Evolutionary conservation across 176 grass and related monocot species (phyloP), one percentile per base, ranked within the genome.

Genomic region (Raddia guianensis): DNA sequence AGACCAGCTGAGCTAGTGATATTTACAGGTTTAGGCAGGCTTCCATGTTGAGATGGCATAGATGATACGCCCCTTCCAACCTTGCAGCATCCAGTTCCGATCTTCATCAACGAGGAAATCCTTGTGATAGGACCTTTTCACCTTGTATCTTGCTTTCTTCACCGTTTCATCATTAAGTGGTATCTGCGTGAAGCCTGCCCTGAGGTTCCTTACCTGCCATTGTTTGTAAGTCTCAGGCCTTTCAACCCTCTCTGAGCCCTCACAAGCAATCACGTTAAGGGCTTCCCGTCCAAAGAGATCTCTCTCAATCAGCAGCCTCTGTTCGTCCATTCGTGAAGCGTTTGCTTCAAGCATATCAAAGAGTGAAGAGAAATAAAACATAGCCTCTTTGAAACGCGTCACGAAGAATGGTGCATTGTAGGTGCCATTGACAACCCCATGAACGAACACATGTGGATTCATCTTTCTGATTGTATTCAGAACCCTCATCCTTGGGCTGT

Each of bases 71-170:
- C 87, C 87, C 82, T 89, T 89, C 87, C 87, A 89, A 55, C 81
- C 76, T 9, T 75, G 86, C 66, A 88, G 76, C 81, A 88, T 75
- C 87, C 81, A 88, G 21, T 84, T 84, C 16, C 80, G 84, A 70
- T 75, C 81, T 89, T 89, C 63, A 27, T 89, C 87, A 52, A 80
- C 82, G 2, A 89, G 82, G 55, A 89, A 88, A 80, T 88, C 87
- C 81, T 54, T 80, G 12, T 84, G 76, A 9, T 88, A 84, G 15
- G 46, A 69, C 76, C 68, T 88, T 54, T 6, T 84, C 65, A 75
- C 87, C 76, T 84, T 84, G 76, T 75, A 88, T 53, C 70, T 84
- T 70, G 87, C 81, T 63, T 63, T 83, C 43, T 66, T 73, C 74
- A 87, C 52, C 16, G 68, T 44, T 4, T 87, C 86, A 43, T 66